Evolutionary conservation across 306 rosid genomes (phyloP), one percentile per base, ranked within the genome.

Genomic region (Rosa persica): DNA sequence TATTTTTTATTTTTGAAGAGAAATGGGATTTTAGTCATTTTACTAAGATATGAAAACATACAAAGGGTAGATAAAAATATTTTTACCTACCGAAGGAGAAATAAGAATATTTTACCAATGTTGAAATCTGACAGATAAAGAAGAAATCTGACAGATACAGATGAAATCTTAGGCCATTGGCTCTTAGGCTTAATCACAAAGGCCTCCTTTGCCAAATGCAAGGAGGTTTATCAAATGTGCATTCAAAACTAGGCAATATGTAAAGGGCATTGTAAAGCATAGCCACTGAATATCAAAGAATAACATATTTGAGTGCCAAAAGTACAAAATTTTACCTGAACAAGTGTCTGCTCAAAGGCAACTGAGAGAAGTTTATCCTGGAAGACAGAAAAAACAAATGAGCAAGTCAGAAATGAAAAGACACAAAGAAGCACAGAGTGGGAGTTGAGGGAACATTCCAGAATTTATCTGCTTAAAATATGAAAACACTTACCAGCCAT

Each of bases 301-400:
- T 23, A 34, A 70, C 30, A 69, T 9, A 65, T 72, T 40, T 51
- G 43, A 60, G 73, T 60, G 48, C 44, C 69, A 30, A 68, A 30
- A 70, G 42, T 70, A 30, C 71, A 69, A 60, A 83, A 76, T 36
- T 67, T 77, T 74, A 96, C 98, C 99, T 96, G 97, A 74, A 96
- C 98, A 80, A 96, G 99, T 42, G 98, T 91, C 90, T 96, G 98
- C 86, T 96, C 98, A 71, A 96, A 96, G 73, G 98, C 99, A 82
- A 93, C 77, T 9, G 99, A 90, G 68, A 96, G 87, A 83, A 96
- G 98, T 85, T 96, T 96, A 81, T 96, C 99, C 99, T 96, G 96
- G 46, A 23, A 61, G 34, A 62, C 3, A 65, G 22, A 27, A 75
- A 16, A 9, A 39, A 42, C 27, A 27, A 16, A 49, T 22, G 4